These are phyloP conservation scores for Rhizoctonia solani DNA, from an alignment of 1,284 basidiomycete genomes.

Conservation along the genomic window DNA sequence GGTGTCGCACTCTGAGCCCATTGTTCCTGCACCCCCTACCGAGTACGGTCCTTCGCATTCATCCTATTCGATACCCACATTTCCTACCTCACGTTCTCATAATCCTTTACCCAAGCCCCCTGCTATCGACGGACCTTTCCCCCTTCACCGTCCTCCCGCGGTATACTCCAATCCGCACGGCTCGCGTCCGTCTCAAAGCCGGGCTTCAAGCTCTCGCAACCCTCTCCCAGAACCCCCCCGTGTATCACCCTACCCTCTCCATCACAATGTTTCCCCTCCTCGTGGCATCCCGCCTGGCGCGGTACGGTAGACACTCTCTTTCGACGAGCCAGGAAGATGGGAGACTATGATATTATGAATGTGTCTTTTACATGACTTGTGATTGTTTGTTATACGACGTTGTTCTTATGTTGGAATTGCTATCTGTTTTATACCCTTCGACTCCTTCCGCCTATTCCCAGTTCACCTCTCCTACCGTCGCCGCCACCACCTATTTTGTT, in stretches of 20 bases:
- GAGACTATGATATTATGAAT: constrained; percentile 30
- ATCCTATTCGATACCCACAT: constrained; percentile 1
- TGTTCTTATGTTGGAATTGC: constrained; percentile 4
- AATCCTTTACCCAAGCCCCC: constrained; percentile 28
- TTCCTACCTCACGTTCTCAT: constrained; percentile 10
- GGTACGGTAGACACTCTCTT: constrained; percentile 23
- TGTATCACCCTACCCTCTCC: constrained; percentile 32
- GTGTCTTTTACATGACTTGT: not conserved
- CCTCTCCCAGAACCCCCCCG: constrained; percentile 33
- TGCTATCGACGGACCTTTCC: constrained; percentile 12
- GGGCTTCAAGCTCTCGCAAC: constrained; percentile 10
- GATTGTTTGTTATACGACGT: constrained; percentile 26
- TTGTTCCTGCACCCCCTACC: not conserved
- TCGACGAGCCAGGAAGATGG: constrained; percentile 25
- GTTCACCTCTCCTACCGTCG: not conserved
- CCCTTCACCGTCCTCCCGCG: constrained; percentile 13
- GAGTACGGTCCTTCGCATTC: constrained; percentile 11
- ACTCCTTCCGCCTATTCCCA: constrained; percentile 15
- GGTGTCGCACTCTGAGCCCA: constrained; percentile 1
- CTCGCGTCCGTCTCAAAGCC: not conserved
- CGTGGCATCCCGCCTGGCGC: constrained; percentile 34
- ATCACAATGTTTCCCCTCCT: constrained; percentile 35
- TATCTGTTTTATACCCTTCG: constrained; percentile 11
- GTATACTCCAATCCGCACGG: constrained; percentile 21
- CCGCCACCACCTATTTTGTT: not conserved